Evolutionary conservation across 768 basidiomycete species (phyloP), one percentile per base, ranked within the genome.

Genomic region (Agaricus subrufescens): DNA sequence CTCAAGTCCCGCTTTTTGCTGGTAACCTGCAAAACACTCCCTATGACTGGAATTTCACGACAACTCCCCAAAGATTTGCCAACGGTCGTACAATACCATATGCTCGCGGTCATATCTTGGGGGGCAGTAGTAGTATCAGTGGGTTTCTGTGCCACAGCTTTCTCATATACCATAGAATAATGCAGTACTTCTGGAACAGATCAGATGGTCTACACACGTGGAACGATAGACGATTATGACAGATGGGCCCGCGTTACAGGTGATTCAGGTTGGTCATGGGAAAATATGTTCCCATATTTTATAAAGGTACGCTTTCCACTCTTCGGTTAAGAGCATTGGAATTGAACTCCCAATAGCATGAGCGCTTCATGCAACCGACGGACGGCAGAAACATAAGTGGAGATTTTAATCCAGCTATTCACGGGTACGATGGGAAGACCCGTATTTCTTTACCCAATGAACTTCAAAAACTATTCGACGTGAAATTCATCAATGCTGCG

Each of bases 191-290:
- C 31, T 4, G 31, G 31, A 31, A 31, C 31, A 31, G 31, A 42
- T 48, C 30, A 23, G 50, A 71, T 68, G 70, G 58, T 60, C 8
- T 56, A 56, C 48, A 67, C 65, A 1, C 47, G 54, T 44, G 54
- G 59, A n/a, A 46, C 47, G 30, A 56, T 40, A 23, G 30, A 39
- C 11, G 54, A 56, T 27, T 56, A 43, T 30, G 57, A 69, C 50
- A 60, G 66, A 1, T 66, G 61, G 49, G 68, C 68, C 10, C 38
- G 46, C 27, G 54, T 67, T 10, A 64, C 64, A 10, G 61, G 65
- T 8, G 71, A 71, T 46, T 42, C 50, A 3, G 67, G 67, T 1
- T 72, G 70, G 71, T 64, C 65, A 14, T 72, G 71, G 71, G 55
- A 70, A 19, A 58, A 48, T 3, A 42, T 72, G 9, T 57, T 63